phyloP scores from a whole-genome alignment of 2,329 filamentous ascomycete species.

The Fusarium anthophilum region DNA sequence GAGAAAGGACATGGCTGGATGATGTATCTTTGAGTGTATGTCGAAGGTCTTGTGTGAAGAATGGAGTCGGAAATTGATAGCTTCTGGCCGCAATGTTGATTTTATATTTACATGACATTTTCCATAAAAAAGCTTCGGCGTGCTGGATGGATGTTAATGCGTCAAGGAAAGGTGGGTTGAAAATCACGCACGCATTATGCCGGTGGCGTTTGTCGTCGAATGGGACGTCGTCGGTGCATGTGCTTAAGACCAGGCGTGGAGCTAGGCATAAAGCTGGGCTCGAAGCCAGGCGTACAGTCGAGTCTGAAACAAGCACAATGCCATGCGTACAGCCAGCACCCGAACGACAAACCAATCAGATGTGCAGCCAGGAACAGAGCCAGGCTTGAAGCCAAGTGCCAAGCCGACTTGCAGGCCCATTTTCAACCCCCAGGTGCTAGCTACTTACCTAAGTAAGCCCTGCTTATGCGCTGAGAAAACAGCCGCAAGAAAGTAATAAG shows the following conservation, averaged over 20 bases:
- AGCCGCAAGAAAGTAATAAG: fast-evolving
- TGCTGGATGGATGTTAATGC: fast-evolving
- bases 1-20: no score
- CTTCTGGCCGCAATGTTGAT: no score
- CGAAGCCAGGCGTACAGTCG: background rate
- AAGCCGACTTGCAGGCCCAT: background rate
- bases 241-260: background rate
- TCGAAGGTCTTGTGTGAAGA: background rate
- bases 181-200: no score
- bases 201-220: background rate
- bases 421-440: background rate
- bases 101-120: no score
- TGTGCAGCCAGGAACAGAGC: background rate
- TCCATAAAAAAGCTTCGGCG: no score
- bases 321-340: fast-evolving
- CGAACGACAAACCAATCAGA: background rate
- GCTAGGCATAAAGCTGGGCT: background rate
- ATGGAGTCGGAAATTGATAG: background rate
- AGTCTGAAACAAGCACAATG: background rate
- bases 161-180: background rate
- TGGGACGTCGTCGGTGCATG: background rate
- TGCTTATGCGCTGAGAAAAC: fast-evolving
- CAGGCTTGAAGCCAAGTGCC: background rate
- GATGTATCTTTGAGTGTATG: background rate
- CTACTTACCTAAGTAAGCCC: background rate